Evolutionary conservation across 2,329 filamentous ascomycete species (phyloP).

Genomic region (Plectosphaerella sp.): DNA sequence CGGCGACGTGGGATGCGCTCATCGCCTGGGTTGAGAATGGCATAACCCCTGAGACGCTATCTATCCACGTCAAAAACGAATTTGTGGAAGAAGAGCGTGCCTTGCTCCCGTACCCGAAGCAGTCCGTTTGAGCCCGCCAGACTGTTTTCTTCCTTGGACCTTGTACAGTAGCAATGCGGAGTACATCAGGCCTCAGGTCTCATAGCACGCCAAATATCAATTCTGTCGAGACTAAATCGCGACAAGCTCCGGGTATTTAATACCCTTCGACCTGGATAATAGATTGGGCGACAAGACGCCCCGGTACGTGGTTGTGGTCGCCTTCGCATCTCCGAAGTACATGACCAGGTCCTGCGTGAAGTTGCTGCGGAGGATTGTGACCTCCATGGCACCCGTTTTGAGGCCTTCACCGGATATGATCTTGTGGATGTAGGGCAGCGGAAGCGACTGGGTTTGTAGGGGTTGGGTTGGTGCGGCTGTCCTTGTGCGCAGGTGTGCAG

Average conservation of each 20-base stretch:
- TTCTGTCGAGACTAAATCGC: no score
- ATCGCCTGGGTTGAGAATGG: constrained; percentile 22
- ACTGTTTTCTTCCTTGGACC: no score
- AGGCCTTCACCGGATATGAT: constrained; percentile 80
- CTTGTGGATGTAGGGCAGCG: constrained; percentile 64
- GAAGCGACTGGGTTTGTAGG: constrained; percentile 21
- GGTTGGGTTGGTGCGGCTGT: constrained; percentile 17
- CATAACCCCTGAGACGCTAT: background rate
- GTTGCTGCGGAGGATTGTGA: constrained; percentile 75
- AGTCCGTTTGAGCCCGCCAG: no score
- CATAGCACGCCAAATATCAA: no score
- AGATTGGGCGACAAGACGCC: constrained; percentile 68
- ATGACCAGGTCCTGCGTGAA: constrained; percentile 77
- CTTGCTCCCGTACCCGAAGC: no score
- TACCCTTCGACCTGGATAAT: no score
- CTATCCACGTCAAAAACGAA: no score
- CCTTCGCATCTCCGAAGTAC: constrained; percentile 67
- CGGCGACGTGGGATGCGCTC: constrained; percentile 17
- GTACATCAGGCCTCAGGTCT: no score
- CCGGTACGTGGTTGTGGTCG: constrained; percentile 74
- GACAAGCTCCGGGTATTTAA: no score
- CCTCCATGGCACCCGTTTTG: constrained; percentile 78
- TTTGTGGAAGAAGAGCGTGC: no score
- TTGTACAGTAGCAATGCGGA: no score
- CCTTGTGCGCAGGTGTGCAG: constrained; percentile 26